A percentile compares a stretch with the other conserved stretches of the same genome.
These are phyloP conservation scores for Phytophthora podocarpi DNA, from an alignment of 352 stramenopile species.

Conservation along the genomic window DNA sequence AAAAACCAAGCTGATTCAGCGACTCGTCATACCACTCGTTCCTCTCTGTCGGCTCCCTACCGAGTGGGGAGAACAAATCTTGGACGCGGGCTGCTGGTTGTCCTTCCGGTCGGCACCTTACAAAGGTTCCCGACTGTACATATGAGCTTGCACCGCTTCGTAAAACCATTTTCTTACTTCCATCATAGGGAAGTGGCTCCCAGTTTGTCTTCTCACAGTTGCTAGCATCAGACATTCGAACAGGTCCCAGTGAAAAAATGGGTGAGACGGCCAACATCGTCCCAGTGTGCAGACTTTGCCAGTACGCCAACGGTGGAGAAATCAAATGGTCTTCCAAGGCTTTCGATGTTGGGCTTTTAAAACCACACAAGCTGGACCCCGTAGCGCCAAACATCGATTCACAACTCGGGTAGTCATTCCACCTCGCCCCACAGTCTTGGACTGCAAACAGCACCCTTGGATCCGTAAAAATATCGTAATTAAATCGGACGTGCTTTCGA, in stretches of 20 bases:
- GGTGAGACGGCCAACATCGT: background rate
- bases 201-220: background rate
- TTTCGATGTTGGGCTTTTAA: slow-evolving; percentile 1
- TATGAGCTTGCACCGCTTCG: background rate
- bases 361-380: background rate
- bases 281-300: slow-evolving; percentile 6
- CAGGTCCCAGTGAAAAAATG: background rate
- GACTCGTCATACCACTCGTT: slow-evolving; percentile 60
- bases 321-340: slow-evolving; percentile 1
- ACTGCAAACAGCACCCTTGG: slow-evolving; percentile 33
- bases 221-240: background rate
- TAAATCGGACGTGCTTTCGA: slow-evolving; percentile 64
- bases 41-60: slow-evolving; percentile 3
- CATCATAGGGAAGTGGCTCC: background rate
- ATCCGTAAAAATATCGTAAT: slow-evolving; percentile 57
- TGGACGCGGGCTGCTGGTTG: slow-evolving; percentile 15
- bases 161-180: background rate
- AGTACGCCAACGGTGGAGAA: slow-evolving; percentile 21
- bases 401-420: background rate
- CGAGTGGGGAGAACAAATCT: slow-evolving; percentile 43
- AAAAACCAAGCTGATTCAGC: slow-evolving; percentile 44
- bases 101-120: slow-evolving; percentile 1
- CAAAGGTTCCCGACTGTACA: background rate
- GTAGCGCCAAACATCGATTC: slow-evolving; percentile 3
- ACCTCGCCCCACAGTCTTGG: slow-evolving; percentile 1